Base-by-base conservation (phyloP, 345 rosid genomes). In the Kernera saxatilis region DNA sequence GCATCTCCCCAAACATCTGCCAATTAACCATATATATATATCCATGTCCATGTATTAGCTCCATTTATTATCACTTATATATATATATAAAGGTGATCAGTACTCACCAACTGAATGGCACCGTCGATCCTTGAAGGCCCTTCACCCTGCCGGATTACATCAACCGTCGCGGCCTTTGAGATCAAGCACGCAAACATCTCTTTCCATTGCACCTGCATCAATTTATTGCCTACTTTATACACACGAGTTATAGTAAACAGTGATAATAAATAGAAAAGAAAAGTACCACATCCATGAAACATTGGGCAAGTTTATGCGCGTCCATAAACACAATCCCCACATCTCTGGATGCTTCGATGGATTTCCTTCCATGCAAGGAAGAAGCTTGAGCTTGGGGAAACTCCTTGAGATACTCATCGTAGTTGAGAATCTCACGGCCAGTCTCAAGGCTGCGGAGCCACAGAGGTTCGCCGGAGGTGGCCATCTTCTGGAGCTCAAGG, bases 1-100 rank as follows among this genome's bases (percentile, higher is more conserved):
- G 99, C 67, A 87, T 76, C 87, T 94, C 99, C 4, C 92, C 92
- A 75, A 94, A 94, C 99, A 91, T 94, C 99, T 94, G 86, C 84
- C 75, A 29, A 77, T 86, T 91, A 85, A 84, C 79, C 78, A 29
- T 44, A 26, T 15, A 14, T 7, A 50, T 26, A 27, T 15, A 8
- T 15, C 5, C 46, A 52, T 63, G 25, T n/a, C n/a, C 51, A 71
- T 71, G 35, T 46, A 11, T 60, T 33, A 30, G 44, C 44, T 53
- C 39, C 60, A 18, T 17, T 32, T 3, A 30, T 19, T 9, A 49
- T 64, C 33, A 64, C 37, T 43, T n/a, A n/a, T n/a, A n/a, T n/a
- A 43, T 26, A 52, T n/a, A 55, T 9, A 21, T 10, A 39, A 35
- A 48, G 13, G 27, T 45, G 54, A 9, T 23, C 3, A 13, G 23